phyloP scores from a whole-genome alignment of 1,139 yeast genomes.

The Scheffersomyces quercinus region DNA sequence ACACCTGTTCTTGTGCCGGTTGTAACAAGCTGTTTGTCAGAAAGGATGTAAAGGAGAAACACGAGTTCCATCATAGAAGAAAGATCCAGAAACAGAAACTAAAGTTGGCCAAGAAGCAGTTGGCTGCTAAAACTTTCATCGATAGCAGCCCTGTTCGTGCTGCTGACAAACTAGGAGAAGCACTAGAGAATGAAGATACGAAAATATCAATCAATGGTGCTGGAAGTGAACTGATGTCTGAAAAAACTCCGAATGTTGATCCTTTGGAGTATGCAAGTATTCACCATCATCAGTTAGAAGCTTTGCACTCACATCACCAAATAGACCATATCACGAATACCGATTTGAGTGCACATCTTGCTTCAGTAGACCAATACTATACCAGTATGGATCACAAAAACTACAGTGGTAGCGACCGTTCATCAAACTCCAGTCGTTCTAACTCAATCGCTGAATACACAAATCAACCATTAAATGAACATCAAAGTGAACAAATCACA shows the following conservation, averaged over 20 bases:
- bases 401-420: not conserved
- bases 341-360: not conserved
- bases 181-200: not conserved
- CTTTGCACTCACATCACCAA: not conserved
- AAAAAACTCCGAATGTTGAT: not conserved
- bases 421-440: not conserved
- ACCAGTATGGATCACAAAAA: not conserved
- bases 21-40: conserved; percentile 2
- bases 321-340: not conserved
- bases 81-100: not conserved
- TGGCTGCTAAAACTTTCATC: not conserved
- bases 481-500: not conserved
- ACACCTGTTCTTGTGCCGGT: conserved; percentile 1
- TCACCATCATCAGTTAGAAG: not conserved
- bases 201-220: not conserved
- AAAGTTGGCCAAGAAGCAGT: not conserved
- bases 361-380: not conserved
- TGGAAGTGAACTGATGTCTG: not conserved
- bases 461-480: not conserved
- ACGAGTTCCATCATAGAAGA: not conserved
- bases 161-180: not conserved
- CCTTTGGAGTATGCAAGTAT: not conserved
- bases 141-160: not conserved
- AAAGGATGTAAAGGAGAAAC: conserved; percentile 2
- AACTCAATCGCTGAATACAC: not conserved